Conservation (phyloP, 805 yeast species). For the Clavispora fructus region DNA sequence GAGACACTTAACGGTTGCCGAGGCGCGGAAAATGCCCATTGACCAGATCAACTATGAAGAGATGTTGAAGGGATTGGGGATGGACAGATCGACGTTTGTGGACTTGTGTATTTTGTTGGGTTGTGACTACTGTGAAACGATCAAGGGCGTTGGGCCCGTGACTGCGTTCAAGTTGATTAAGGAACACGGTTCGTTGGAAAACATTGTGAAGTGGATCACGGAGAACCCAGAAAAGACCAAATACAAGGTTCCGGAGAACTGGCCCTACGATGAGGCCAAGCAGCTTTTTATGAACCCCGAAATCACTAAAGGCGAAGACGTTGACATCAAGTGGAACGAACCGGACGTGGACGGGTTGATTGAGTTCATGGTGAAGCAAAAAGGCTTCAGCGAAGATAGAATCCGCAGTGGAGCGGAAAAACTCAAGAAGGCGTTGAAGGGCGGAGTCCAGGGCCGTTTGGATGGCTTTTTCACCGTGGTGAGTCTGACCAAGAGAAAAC, state of each 20-base stretch:
- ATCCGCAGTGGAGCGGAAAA: constrained; percentile 83
- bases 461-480: constrained; percentile 85
- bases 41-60: constrained; percentile 68
- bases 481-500: constrained; percentile 23
- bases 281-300: constrained; percentile 81
- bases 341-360: constrained; percentile 84
- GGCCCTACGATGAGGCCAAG: constrained; percentile 90
- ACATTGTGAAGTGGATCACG: constrained; percentile 61
- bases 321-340: constrained; percentile 77
- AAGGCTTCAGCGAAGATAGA: constrained; percentile 91
- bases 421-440: constrained; percentile 74
- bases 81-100: constrained; percentile 68
- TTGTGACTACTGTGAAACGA: constrained; percentile 95
- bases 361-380: constrained; percentile 76
- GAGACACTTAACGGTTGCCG: constrained; percentile 90
- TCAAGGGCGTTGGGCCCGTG: constrained; percentile 92
- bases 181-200: constrained; percentile 79
- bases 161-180: constrained; percentile 85
- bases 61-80: constrained; percentile 72
- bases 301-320: constrained; percentile 53
- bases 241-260: constrained; percentile 83
- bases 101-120: constrained; percentile 92
- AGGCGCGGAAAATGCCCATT: constrained; percentile 87
- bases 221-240: constrained; percentile 53
- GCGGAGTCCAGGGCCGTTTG: constrained; percentile 84